Conservation (phyloP, 2,329 filamentous ascomycete species). For the Talaromyces sp. region DNA sequence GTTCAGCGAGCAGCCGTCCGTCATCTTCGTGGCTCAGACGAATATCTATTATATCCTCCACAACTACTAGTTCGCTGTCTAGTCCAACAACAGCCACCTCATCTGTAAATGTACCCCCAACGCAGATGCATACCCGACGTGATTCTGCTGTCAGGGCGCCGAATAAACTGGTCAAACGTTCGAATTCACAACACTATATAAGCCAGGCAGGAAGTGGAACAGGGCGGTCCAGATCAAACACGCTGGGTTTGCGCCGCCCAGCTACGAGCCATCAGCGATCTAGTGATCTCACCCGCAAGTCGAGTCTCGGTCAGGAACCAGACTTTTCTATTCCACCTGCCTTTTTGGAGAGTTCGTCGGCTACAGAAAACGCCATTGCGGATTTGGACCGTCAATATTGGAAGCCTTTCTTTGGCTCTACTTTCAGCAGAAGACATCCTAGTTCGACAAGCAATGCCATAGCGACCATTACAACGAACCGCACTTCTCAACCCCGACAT, state of each 20-base stretch:
- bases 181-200: constrained; percentile 51
- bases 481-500: constrained; percentile 42
- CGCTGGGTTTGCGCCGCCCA: constrained; percentile 54
- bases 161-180: constrained; percentile 63
- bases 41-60: constrained; percentile 47
- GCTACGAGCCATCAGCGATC: constrained; percentile 62
- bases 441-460: constrained; percentile 34
- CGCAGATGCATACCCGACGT: constrained; percentile 44
- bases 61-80: constrained; percentile 45
- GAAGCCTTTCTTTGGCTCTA: constrained; percentile 39
- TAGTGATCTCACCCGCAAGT: constrained; percentile 45
- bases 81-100: constrained; percentile 52
- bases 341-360: constrained; percentile 10
- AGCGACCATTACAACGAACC: constrained; percentile 30
- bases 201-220: constrained; percentile 32
- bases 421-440: constrained; percentile 21
- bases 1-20: constrained; percentile 34
- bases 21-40: constrained; percentile 56
- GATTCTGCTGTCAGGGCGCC: constrained; percentile 37
- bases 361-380: constrained; percentile 17
- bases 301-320: constrained; percentile 7
- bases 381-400: constrained; percentile 26
- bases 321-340: constrained; percentile 2
- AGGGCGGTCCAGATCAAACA: constrained; percentile 35
- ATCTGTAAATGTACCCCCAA: constrained; percentile 52